Percentiles rank a stretch among this genome's conserved stretches.
phyloP scores from a whole-genome alignment of 176 grass and related monocot species.

The Coix lacrymajobi region DNA sequence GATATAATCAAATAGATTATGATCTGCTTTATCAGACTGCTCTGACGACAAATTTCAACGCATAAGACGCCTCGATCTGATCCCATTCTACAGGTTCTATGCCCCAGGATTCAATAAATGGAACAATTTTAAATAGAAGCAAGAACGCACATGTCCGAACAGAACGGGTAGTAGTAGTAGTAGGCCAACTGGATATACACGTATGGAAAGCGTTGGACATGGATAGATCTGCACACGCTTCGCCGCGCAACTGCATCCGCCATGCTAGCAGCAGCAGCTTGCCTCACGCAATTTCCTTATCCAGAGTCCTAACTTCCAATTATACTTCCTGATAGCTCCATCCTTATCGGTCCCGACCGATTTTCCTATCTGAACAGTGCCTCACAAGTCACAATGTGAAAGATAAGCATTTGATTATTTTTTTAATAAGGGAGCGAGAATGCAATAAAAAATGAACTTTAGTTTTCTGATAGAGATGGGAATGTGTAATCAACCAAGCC shows the following conservation, averaged over 20 bases:
- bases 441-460: not conserved
- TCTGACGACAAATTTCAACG: conserved; percentile 40
- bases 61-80: not conserved
- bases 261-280: conserved; percentile 31
- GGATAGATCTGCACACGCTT: conserved; percentile 11
- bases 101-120: not conserved
- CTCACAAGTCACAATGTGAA: not conserved
- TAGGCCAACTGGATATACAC: not conserved
- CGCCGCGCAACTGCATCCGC: not conserved
- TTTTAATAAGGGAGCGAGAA: not conserved
- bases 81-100: not conserved
- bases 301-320: conserved; percentile 1
- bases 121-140: conserved; percentile 17
- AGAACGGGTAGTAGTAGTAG: not conserved
- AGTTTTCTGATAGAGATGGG: not conserved
- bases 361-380: not conserved
- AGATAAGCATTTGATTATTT: not conserved
- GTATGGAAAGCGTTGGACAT: not conserved
- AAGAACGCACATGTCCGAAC: not conserved
- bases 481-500: not conserved
- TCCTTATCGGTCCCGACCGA: conserved; percentile 17
- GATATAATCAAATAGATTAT: conserved; percentile 13
- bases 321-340: conserved; percentile 12
- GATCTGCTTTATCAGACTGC: not conserved
- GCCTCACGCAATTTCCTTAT: conserved; percentile 51